phyloP scores from a whole-genome alignment of 192 early-diverging fungal species.

The Coemansia sp. region DNA sequence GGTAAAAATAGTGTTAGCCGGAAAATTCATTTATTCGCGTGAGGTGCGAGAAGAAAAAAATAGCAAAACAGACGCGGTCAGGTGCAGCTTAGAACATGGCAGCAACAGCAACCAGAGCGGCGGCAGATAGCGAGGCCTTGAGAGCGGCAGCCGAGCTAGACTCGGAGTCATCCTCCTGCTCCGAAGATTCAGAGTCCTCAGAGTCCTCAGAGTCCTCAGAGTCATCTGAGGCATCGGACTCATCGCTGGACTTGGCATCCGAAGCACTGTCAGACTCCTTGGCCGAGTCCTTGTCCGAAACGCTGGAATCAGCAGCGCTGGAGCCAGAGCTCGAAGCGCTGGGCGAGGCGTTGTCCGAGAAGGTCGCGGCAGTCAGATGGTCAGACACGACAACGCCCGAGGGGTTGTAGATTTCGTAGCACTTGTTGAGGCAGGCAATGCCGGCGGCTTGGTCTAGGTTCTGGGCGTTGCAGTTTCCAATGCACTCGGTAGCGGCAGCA shows the following conservation, averaged over 20 bases:
- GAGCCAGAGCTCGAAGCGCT: not conserved
- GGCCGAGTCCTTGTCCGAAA: constrained; percentile 2
- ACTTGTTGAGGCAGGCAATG: constrained; percentile 41
- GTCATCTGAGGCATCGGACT: constrained; percentile 1
- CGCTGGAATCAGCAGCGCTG: constrained; percentile 2
- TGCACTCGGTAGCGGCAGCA: constrained; percentile 38
- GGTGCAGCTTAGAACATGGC: constrained; percentile 32
- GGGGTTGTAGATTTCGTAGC: constrained; percentile 49
- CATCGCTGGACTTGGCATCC: not conserved
- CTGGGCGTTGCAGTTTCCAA: constrained; percentile 22
- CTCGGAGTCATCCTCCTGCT: not conserved
- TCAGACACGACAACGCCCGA: constrained; percentile 23
- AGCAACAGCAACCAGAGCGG: constrained; percentile 33
- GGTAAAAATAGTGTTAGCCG: not conserved
- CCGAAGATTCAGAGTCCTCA: constrained; percentile 5
- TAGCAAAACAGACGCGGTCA: not conserved
- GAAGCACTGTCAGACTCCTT: constrained; percentile 6
- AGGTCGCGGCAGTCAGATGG: constrained; percentile 17
- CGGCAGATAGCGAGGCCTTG: constrained; percentile 34
- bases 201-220: constrained; percentile 3
- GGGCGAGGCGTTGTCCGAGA: constrained; percentile 9
- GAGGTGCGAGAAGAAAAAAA: not conserved
- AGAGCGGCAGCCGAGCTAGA: constrained; percentile 23
- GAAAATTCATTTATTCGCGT: constrained; percentile 10
- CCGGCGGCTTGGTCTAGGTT: constrained; percentile 20